Percentiles rank a stretch among this genome's conserved stretches.
These are phyloP conservation scores for Cadophora luteo-olivacea DNA, from an alignment of 2,329 filamentous ascomycete species.

Conservation along the genomic window DNA sequence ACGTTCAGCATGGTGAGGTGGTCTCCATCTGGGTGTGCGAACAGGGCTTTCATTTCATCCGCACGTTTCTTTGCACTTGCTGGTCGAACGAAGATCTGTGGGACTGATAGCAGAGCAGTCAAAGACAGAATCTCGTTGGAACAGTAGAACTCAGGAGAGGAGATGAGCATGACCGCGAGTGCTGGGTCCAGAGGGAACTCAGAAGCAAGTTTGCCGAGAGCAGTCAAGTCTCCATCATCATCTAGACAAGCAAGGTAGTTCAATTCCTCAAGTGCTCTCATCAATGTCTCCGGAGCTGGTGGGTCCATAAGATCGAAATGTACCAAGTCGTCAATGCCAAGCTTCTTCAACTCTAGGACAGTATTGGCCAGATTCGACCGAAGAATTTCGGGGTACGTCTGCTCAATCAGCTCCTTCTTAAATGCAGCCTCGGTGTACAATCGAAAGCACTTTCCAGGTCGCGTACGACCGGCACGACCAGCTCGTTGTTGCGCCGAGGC, in stretches of 20 bases:
- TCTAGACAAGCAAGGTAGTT: constrained; percentile 97
- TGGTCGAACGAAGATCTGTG: constrained; percentile 91
- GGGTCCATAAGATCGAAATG: constrained; percentile 99
- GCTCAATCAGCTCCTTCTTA: constrained; percentile 97
- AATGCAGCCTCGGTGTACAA: constrained; percentile 95
- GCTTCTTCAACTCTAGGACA: constrained; percentile 95
- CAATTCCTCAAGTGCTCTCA: constrained; percentile 95
- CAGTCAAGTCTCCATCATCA: constrained; percentile 92
- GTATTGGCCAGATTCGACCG: constrained; percentile 94
- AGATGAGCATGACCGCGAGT: constrained; percentile 96
- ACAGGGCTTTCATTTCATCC: constrained; percentile 96
- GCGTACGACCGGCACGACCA: constrained; percentile 98
- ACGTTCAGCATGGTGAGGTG: constrained; percentile 96
- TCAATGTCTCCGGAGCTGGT: constrained; percentile 95
- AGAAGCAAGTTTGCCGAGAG: constrained; percentile 84
- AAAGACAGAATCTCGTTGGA: constrained; percentile 98
- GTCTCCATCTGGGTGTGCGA: constrained; percentile 91
- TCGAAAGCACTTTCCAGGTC: constrained; percentile 97
- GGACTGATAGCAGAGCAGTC: constrained; percentile 91
- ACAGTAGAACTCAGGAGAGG: constrained; percentile 97
- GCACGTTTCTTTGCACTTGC: constrained; percentile 85
- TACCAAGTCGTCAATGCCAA: constrained; percentile 92
- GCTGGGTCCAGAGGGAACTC: constrained; percentile 95
- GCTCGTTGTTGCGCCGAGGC: constrained; percentile 96
- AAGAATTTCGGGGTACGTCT: constrained; percentile 95